Evolutionary conservation across 208 protist species (phyloP).

Genomic region (Perkinsela sp.): DNA sequence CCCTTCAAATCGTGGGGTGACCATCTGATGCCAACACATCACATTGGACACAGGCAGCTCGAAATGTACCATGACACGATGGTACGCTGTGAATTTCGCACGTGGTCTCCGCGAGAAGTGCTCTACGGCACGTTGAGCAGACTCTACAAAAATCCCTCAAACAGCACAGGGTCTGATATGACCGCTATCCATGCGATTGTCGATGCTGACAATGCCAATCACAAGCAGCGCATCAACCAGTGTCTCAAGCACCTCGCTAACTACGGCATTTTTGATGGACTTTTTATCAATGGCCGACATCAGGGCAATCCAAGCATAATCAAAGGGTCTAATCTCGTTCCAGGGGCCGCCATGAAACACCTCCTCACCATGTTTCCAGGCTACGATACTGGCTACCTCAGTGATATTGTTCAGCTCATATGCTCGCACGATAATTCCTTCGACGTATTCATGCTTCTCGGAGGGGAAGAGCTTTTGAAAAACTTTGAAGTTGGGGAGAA

Average conservation of each 20-base stretch:
- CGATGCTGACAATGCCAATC: neutral
- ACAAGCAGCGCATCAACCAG: neutral
- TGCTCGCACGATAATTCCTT: neutral
- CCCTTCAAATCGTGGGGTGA: neutral
- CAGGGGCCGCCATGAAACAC: neutral
- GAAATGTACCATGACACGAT: neutral
- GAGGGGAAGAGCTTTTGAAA: neutral
- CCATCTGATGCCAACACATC: neutral
- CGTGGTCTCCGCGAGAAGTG: neutral
- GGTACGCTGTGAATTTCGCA: neutral
- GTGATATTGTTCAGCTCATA: neutral
- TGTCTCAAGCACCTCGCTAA: neutral
- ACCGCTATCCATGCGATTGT: neutral
- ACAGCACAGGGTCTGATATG: neutral
- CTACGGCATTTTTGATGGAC: neutral
- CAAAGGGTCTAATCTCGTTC: neutral
- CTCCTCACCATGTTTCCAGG: neutral
- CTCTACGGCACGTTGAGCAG: neutral
- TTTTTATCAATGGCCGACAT: neutral
- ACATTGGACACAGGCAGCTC: neutral
- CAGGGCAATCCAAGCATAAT: neutral
- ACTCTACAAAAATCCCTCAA: neutral
- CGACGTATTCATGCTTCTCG: neutral
- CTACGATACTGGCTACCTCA: neutral
- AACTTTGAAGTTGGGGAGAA: neutral